Evolutionary conservation across 2,329 filamentous ascomycete genomes (phyloP).

Genomic region (Nothopassalora personata): DNA sequence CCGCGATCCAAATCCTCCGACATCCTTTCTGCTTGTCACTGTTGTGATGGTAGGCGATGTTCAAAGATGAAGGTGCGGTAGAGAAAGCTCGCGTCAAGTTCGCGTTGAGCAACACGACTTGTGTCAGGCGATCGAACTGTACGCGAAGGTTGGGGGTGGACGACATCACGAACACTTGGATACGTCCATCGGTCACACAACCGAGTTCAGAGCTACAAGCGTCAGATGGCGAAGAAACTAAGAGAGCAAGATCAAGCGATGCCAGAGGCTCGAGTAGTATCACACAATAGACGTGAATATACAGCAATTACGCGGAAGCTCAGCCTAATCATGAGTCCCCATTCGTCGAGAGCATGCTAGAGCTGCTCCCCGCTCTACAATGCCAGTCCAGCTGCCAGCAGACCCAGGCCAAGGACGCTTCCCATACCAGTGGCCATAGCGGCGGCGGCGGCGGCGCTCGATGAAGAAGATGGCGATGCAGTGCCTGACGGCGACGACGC

Average conservation of each 20-base stretch:
- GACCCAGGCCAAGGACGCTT: conserved; percentile 17
- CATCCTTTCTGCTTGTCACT: conserved; percentile 4
- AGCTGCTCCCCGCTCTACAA: conserved; percentile 10
- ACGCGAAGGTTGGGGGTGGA: no score
- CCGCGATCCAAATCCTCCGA: conserved; percentile 12
- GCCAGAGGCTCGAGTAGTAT: neutral
- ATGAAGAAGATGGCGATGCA: conserved; percentile 2
- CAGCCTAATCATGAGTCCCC: neutral
- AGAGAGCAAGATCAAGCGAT: neutral
- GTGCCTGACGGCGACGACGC: neutral
- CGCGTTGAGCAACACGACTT: neutral
- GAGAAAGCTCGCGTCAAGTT: neutral
- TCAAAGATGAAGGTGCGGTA: neutral
- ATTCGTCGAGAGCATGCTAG: neutral
- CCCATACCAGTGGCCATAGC: conserved; percentile 16
- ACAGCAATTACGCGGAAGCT: neutral
- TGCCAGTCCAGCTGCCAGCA: conserved; percentile 19
- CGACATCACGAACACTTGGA: no score
- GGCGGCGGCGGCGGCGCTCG: conserved; percentile 14
- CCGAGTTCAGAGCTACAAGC: no score
- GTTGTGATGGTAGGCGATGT: no score
- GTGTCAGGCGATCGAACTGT: no score
- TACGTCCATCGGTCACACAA: no score
- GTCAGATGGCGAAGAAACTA: no score
- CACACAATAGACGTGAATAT: neutral